Evolutionary conservation across 306 rosid genomes (phyloP), one percentile per base, ranked within the genome.

Genomic region (Macrotyloma uniflorum): DNA sequence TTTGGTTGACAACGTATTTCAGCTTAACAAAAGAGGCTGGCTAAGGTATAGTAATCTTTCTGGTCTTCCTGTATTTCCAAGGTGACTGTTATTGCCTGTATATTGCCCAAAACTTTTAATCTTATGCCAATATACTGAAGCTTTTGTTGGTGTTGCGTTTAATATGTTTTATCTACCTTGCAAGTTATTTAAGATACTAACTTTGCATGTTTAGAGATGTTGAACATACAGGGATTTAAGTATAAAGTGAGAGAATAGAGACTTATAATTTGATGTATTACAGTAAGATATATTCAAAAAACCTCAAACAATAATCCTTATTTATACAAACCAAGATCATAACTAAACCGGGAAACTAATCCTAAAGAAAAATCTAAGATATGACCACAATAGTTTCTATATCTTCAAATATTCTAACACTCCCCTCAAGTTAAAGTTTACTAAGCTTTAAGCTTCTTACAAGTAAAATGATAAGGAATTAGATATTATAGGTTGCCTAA

Each of bases 11-110:
- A 96, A 96, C 50, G 68, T 96, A 74, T 96, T 96, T 90, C 99
- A 96, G 89, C 98, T 96, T 13, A 93, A 93, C 76, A 90, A 91
- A 87, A 93, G 98, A 86, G 99, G 99, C 28, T 96, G 99, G 99
- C 83, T 96, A 79, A 93, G 99, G 99, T 96, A 83, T 66, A 78
- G n/a, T 78, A 51, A 83, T 83, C 62, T 85, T 57, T 88, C 26
- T 64, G 49, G 18, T 42, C 46, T 50, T 43, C 33, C 53, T 26
- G 61, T 36, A 42, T 53, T 45, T 68, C 68, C 40, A 49, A 45
- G 71, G 19, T 66, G 33, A 66, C n/a, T 38, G 2, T 20, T 63
- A 15, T 35, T 43, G 53, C 42, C 15, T 55, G 23, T 40, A 22
- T 61, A 32, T 49, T 70, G 33, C 57, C 57, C 16, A 40, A 38